Base-by-base conservation (phyloP, 176 grass and related monocot species). In the Ampelocalamus luodianensis region DNA sequence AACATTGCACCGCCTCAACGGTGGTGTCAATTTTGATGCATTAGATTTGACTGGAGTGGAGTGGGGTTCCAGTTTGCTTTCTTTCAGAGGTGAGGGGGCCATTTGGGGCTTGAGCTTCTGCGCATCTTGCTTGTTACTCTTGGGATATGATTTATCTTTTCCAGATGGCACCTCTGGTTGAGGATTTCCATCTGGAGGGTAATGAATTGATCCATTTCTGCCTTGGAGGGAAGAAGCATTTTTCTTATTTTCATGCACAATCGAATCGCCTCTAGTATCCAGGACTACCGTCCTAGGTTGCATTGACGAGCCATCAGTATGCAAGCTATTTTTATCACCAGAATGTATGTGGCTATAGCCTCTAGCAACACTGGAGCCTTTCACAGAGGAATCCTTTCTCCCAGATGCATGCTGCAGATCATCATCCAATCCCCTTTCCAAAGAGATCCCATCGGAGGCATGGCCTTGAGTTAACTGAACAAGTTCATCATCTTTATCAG, bases 61-160 rank as follows among this genome's bases (percentile, higher is more conserved):
- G 32, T 87, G 79, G n/a, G 67, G 38, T 68, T 87, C 61, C 11
- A 79, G 43, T 85, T 78, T 93, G 56, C 34, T 87, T 84, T 92
- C 91, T 80, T 89, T 95, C 22, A 43, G 64, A 83, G 89, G 83
- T 70, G 90, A 86, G 85, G 86, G 68, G 22, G 23, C 76, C 40
- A 79, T 77, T 80, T 89, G 76, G 38, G 85, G 58, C 54, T 83
- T 80, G 48, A 68, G 79, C 65, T 68, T 77, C 51, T 90, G 89
- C 22, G 16, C 59, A 79, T 92, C 85, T 85, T 86, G 85, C 77
- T 84, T 98, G 69, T 88, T 84, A 58, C 87, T 72, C 80, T 83
- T 85, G 42, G 66, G 40, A 55, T 94, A 77, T 50, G 78, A 65
- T 75, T 87, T 98, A 20, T 90, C 91, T 72, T 89, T 92, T 61